phyloP scores from a whole-genome alignment of 805 yeast species.

The Metschnikowia proteae region DNA sequence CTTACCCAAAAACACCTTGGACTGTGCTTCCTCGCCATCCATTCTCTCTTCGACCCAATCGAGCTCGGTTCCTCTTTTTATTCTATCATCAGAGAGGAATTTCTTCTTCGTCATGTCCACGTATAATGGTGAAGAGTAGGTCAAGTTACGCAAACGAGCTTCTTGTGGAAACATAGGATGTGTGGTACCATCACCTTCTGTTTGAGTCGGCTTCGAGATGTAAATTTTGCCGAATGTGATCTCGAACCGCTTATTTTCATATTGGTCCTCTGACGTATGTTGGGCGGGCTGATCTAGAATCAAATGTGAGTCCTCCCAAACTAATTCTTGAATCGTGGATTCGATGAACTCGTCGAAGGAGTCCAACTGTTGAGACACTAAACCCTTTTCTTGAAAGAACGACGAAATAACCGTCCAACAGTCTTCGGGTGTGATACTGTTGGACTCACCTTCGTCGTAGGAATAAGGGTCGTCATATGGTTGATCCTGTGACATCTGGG shows the following conservation, averaged over 20 bases:
- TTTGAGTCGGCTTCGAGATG: constrained; percentile 94
- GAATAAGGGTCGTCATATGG: constrained; percentile 59
- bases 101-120: constrained; percentile 94
- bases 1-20: constrained; percentile 86
- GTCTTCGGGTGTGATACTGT: constrained; percentile 86
- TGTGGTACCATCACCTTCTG: constrained; percentile 99
- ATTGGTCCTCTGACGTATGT: constrained; percentile 87
- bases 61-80: constrained; percentile 42
- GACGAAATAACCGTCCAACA: constrained; percentile 98
- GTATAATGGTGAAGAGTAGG: constrained; percentile 93
- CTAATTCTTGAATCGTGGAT: constrained; percentile 93
- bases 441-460: constrained; percentile 55
- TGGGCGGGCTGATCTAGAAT: constrained; percentile 98
- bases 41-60: constrained; percentile 51
- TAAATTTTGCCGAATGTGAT: constrained; percentile 97
- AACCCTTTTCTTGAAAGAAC: constrained; percentile 92
- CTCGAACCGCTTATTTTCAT: constrained; percentile 87
- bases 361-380: constrained; percentile 96
- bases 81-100: constrained; percentile 73
- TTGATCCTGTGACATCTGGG: constrained; percentile 19
- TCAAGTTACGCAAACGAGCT: constrained; percentile 91
- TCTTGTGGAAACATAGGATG: constrained; percentile 98
- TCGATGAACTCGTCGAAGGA: constrained; percentile 98
- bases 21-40: constrained; percentile 56
- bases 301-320: constrained; percentile 90